These are phyloP conservation scores for Gigaspora rosea DNA, from an alignment of 192 early-diverging fungal species.

Conservation along the genomic window DNA sequence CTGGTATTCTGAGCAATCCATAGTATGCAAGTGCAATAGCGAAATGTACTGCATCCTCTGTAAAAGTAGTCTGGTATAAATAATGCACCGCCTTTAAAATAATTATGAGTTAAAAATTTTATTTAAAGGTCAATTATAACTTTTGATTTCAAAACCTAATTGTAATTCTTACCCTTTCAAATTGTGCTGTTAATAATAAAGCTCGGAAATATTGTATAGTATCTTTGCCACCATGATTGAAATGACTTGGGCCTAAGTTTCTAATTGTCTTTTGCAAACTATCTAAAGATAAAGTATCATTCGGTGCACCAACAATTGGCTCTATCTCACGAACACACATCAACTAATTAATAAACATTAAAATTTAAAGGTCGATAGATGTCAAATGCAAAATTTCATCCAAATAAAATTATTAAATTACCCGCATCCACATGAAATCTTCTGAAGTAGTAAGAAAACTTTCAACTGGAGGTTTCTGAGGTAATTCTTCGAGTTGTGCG, in stretches of 20 bases:
- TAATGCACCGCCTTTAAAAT: conserved; percentile 66
- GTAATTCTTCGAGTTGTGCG: conserved; percentile 74
- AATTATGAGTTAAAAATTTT: not conserved
- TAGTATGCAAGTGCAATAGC: conserved; percentile 79
- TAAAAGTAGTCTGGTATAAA: conserved; percentile 62
- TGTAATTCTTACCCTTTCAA: conserved; percentile 61
- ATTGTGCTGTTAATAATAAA: conserved; percentile 85
- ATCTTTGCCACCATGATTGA: conserved; percentile 66
- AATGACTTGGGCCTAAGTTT: conserved; percentile 70
- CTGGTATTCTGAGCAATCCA: conserved; percentile 74
- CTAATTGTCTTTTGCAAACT: conserved; percentile 70
- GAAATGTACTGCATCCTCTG: conserved; percentile 89
- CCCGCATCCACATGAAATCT: conserved; percentile 93
- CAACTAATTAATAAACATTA: not conserved
- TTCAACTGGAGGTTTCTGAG: conserved; percentile 61
- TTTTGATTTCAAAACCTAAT: not conserved
- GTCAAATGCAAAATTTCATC: not conserved
- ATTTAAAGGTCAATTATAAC: not conserved
- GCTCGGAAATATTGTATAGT: conserved; percentile 80
- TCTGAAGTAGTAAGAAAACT: conserved; percentile 77
- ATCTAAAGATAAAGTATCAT: conserved; percentile 53
- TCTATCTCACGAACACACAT: not conserved
- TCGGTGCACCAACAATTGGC: not conserved
- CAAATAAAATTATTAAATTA: conserved; percentile 31
- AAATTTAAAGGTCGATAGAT: too few relatives aligned